These are phyloP conservation scores for Corylus americana DNA, from an alignment of 306 rosid genomes.

Conservation along the genomic window DNA sequence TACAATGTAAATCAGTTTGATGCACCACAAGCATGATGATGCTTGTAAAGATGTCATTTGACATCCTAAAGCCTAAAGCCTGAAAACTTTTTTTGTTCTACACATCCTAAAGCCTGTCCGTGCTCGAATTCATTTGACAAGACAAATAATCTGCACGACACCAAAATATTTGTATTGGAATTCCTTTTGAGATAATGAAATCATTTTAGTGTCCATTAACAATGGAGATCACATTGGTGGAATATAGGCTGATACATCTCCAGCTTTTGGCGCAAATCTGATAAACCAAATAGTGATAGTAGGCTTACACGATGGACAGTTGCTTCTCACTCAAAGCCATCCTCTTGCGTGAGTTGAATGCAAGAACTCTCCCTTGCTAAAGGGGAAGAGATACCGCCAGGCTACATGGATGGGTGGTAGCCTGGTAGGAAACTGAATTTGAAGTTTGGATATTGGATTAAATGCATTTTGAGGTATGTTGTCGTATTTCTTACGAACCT, in stretches of 20 bases:
- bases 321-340: background rate
- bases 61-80: background rate
- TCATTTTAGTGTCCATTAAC: no score
- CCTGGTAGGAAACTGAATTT: no score
- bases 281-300: background rate
- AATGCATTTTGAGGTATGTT: no score
- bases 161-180: background rate
- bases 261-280: background rate
- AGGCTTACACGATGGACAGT: background rate
- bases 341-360: background rate
- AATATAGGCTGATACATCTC: no score
- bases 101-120: background rate
- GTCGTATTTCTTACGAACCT: no score
- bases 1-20: background rate
- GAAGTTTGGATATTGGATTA: no score
- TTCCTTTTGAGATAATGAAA: no score
- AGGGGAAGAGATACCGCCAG: no score
- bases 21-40: no score
- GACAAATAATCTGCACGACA: background rate
- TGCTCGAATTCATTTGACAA: background rate
- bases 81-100: background rate
- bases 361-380: background rate
- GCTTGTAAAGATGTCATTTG: background rate
- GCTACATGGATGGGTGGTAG: no score
- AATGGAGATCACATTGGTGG: no score